Percentiles rank a stretch among this genome's conserved stretches.
These are phyloP conservation scores for Fusarium sp. DNA, from an alignment of 2,329 filamentous ascomycete species.

Conservation along the genomic window DNA sequence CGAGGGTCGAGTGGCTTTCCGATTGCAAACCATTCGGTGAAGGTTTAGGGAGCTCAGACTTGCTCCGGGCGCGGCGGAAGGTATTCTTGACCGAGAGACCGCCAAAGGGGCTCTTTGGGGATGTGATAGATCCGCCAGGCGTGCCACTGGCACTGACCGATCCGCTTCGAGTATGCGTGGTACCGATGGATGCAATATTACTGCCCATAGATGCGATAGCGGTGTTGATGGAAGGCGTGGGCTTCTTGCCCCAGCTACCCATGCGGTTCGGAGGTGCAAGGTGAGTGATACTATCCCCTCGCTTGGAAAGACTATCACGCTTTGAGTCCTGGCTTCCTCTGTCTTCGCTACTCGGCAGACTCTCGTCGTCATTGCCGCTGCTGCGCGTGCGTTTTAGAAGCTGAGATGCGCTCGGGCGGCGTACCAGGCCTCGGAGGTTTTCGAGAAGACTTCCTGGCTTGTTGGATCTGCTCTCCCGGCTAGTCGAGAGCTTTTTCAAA, in stretches of 20 bases:
- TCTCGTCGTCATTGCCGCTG: constrained; percentile 50
- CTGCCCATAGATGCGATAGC: constrained; percentile 67
- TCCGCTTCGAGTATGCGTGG: constrained; percentile 67
- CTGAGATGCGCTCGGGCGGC: constrained; percentile 60
- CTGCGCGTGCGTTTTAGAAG: constrained; percentile 62
- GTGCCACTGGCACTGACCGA: constrained; percentile 70
- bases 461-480: constrained; percentile 59
- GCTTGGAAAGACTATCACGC: constrained; percentile 52
- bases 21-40: constrained; percentile 46
- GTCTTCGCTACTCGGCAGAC: constrained; percentile 39
- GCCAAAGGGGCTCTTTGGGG: constrained; percentile 64
- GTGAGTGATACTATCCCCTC: constrained; percentile 57
- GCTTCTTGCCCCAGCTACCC: constrained; percentile 65
- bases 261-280: constrained; percentile 65
- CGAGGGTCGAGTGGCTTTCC: constrained; percentile 59
- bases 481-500: constrained; percentile 71
- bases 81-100: constrained; percentile 60
- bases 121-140: constrained; percentile 63
- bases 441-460: constrained; percentile 62
- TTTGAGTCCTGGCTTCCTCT: constrained; percentile 47
- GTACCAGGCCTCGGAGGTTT: constrained; percentile 62
- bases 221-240: constrained; percentile 69
- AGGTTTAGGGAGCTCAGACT: constrained; percentile 62
- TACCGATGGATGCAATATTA: constrained; percentile 66
- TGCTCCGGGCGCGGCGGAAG: constrained; percentile 67